Evolutionary conservation across 2,329 filamentous ascomycete genomes (phyloP), one percentile per base, ranked within the genome.

Genomic region (Pyrenochaeta sp.): DNA sequence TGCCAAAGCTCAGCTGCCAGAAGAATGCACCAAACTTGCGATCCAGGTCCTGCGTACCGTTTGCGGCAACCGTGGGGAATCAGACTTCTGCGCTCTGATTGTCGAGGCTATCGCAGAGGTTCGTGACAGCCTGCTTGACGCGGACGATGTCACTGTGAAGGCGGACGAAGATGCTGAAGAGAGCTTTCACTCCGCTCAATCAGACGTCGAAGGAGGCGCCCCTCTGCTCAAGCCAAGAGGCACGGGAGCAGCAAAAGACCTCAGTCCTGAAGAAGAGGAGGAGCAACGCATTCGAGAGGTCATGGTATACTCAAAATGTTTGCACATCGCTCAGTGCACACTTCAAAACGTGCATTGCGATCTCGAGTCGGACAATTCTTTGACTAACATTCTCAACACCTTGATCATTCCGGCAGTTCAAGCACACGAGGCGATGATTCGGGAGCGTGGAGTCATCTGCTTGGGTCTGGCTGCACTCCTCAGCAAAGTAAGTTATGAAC

Each of bases 371-470:
- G 97, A 97, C 72, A 88, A 90, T 51, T 90, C 96, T 69, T 79
- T 98, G n/a, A 91, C 96, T 3, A 91, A 91, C n/a, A 97, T 98
- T 90, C 83, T 99, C 44, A 98, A 99, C 80, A 98, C 95, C 62
- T 84, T 99, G 7, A 91, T 99, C 37, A 92, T 99, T 2, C 95
- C 95, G 6, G 95, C 95, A 23, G 94, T 99, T 14, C 88, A 94
- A 61, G 95, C 90, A 69, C 92, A 97, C 65, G 93, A 98, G 72
- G 91, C 92, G 4, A 92, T 93, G 1, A 92, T 99, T 39, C 87
- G 95, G 57, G 95, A 99, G 77, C 86, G 92, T 51, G 95, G 95
- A 15, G 81, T 99, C 11, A 83, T 96, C 17, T 98, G 94, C 67
- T 80, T 99, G 9, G 95, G 95, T 3, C 82, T 99, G 9, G 97